Evolutionary conservation across 176 grass and related monocot species (phyloP), one percentile per base, ranked within the genome.

Genomic region (Pharus latifolius): DNA sequence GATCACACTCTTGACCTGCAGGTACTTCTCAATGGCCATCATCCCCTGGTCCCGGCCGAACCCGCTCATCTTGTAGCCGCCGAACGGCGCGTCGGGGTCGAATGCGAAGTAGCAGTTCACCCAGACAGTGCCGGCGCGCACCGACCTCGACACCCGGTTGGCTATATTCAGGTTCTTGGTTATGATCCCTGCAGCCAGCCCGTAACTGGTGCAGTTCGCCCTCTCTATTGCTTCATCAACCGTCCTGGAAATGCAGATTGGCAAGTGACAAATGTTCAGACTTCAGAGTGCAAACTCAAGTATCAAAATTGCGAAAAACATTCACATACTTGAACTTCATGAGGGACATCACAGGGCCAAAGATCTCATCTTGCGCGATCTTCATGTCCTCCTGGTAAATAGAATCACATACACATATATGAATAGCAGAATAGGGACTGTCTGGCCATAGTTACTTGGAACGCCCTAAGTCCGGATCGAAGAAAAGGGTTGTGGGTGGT

Each of bases 21-120:
- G 64, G 63, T 95, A 95, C 54, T 90, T 95, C 2, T 95, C 80
- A 2, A 90, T 74, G 64, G 91, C 91, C 56, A 74, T 48, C 72
- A 95, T 53, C 52, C 91, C 91, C 25, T 87, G 83, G 70, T 95
- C 91, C 77, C 83, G 61, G 38, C 91, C 91, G 38, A 95, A 95
- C 0, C 91, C 91, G 42, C 87, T 95, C 91, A 95, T 95, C 80
- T 90, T 95, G 83, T 84, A 95, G 0, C 91, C 87, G 8, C 91
- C 87, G 26, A 95, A 95, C 0, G 91, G 91, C 34, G 83, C 85
- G 37, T 90, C 91, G 8, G 86, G 80, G 49, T 95, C 87, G 65
- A 95, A 95, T 25, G 72, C 87, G 67, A 84, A 95, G 76, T 95
- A 95, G 72, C 91, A 90, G 72, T 95, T 95, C 28, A 95, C 84